Percentiles rank a stretch among this genome's conserved stretches.
phyloP scores from a whole-genome alignment of 192 early-diverging fungal species.

The Podila minutissima region DNA sequence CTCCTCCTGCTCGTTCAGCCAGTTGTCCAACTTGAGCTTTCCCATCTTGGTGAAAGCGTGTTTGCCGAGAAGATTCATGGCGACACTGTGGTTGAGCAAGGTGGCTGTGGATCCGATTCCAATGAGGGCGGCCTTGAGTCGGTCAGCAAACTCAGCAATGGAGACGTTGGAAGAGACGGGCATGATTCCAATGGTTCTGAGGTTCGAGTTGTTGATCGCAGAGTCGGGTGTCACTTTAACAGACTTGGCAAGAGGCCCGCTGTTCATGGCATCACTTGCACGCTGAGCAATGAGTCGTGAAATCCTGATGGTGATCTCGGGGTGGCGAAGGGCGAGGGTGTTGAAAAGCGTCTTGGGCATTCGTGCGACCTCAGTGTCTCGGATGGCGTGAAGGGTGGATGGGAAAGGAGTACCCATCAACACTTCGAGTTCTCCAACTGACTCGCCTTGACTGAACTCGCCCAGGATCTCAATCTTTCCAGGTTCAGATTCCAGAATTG shows the following conservation, averaged over 20 bases:
- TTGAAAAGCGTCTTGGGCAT: slow-evolving; percentile 97
- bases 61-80: slow-evolving; percentile 84
- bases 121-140: slow-evolving; percentile 77
- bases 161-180: slow-evolving; percentile 88
- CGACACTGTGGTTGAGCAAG: slow-evolving; percentile 83
- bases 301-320: slow-evolving; percentile 92
- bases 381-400: slow-evolving; percentile 95
- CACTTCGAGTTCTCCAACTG: slow-evolving; percentile 95
- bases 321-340: slow-evolving; percentile 87
- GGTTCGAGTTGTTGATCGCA: slow-evolving; percentile 89
- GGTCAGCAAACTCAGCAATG: slow-evolving; percentile 87
- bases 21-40: slow-evolving; percentile 89
- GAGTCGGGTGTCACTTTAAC: slow-evolving; percentile 55
- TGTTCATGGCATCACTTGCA: slow-evolving; percentile 40
- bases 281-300: slow-evolving; percentile 85
- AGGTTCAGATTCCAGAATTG: slow-evolving; percentile 74
- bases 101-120: slow-evolving; percentile 76
- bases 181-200: slow-evolving; percentile 94
- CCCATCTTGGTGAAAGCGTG: slow-evolving; percentile 94
- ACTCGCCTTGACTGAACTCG: slow-evolving; percentile 96
- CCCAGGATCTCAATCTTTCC: slow-evolving; percentile 83
- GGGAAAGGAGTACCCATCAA: slow-evolving; percentile 76
- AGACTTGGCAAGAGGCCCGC: slow-evolving; percentile 13
- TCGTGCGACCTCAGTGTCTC: slow-evolving; percentile 95
- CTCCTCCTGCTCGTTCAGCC: slow-evolving; percentile 97